Percentiles rank a stretch among this genome's conserved stretches.
phyloP scores from a whole-genome alignment of 192 early-diverging fungal species.

The Ambispora gerdemannii region DNA sequence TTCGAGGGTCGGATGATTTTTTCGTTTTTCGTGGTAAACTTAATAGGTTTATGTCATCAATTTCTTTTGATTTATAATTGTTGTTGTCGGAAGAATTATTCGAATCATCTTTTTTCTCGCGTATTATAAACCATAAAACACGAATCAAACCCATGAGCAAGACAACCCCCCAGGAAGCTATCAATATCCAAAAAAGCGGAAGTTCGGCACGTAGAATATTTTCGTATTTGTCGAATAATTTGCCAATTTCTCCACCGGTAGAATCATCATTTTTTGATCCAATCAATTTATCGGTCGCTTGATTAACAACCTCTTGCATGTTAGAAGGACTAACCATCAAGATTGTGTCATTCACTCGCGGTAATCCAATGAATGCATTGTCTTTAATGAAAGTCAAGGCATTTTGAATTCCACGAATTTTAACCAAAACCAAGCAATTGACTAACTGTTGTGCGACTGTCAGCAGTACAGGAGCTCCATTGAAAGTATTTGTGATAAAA shows the following conservation, averaged over 20 bases:
- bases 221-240: constrained; percentile 21
- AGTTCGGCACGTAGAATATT: neutral
- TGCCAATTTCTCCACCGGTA: constrained; percentile 24
- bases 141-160: constrained; percentile 15
- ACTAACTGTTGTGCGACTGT: neutral
- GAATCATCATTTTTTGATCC: neutral
- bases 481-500: constrained; percentile 9
- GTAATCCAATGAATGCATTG: constrained; percentile 18
- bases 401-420: constrained; percentile 16
- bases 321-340: neutral
- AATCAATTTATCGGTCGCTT: constrained; percentile 4
- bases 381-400: constrained; percentile 21
- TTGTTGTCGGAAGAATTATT: too few relatives aligned
- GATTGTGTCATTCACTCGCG: constrained; percentile 7
- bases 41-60: neutral
- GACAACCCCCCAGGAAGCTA: neutral
- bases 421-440: constrained; percentile 14
- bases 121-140: constrained; percentile 17
- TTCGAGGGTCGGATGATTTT: too few relatives aligned
- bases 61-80: neutral
- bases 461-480: neutral
- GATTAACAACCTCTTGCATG: constrained; percentile 11
- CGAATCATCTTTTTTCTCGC: constrained; percentile 1
- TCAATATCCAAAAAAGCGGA: constrained; percentile 11
- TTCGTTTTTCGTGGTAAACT: neutral